Conservation (phyloP, 768 basidiomycete genomes). For the Tubosaeta sp. region DNA sequence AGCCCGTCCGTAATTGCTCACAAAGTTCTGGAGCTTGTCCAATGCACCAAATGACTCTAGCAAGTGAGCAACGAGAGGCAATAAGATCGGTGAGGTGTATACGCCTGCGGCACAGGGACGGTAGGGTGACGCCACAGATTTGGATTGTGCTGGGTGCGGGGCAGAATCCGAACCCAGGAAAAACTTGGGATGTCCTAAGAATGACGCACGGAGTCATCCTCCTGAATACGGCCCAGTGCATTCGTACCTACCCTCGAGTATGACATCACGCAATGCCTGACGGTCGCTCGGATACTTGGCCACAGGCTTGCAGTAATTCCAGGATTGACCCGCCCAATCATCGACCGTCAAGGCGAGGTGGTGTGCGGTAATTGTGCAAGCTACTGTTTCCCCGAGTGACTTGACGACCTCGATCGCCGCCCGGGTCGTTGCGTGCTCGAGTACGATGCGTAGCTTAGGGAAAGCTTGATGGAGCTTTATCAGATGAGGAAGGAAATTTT, state of each 20-base stretch:
- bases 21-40: conserved; percentile 77
- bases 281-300: conserved; percentile 95
- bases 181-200: conserved; percentile 82
- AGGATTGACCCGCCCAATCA: conserved; percentile 93
- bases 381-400: conserved; percentile 74
- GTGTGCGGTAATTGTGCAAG: conserved; percentile 96
- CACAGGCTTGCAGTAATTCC: conserved; percentile 97
- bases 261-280: conserved; percentile 70
- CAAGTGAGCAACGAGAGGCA: conserved; percentile 86
- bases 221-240: background rate
- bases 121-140: conserved; percentile 65
- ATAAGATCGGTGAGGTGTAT: conserved; percentile 89
- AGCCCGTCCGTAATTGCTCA: conserved; percentile 66
- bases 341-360: conserved; percentile 93
- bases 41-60: conserved; percentile 85
- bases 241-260: conserved; percentile 57
- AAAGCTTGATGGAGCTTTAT: conserved; percentile 76
- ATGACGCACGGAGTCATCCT: background rate
- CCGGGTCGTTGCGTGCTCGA: conserved; percentile 94
- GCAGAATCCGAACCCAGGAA: conserved; percentile 98
- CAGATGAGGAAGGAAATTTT: conserved; percentile 84
- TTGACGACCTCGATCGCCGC: conserved; percentile 88
- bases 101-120: conserved; percentile 90
- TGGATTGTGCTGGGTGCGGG: conserved; percentile 72
- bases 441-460: conserved; percentile 88